A percentile compares a stretch with the other conserved stretches of the same genome.
Evolutionary conservation across 805 yeast species (phyloP).

Genomic region (Wickerhamomyces rabaulensis): DNA sequence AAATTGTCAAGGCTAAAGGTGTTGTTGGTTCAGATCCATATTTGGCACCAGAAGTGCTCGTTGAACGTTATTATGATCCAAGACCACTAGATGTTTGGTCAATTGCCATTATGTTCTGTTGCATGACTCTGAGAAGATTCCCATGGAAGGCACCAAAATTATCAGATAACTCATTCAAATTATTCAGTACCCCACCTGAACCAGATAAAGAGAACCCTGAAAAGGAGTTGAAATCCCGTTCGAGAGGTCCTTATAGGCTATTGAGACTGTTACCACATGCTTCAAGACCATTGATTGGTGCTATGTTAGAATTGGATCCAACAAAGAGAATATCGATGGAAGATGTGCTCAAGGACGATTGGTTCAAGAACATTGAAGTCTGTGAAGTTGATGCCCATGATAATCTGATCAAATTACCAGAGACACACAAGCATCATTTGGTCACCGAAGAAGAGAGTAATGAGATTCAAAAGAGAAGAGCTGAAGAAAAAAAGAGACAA

Average conservation of each 20-base stretch:
- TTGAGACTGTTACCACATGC: conserved; percentile 65
- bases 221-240: conserved; percentile 32
- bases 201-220: conserved; percentile 21
- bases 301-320: conserved; percentile 63
- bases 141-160: conserved; percentile 94
- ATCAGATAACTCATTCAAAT: conserved; percentile 67
- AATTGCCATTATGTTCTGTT: conserved; percentile 84
- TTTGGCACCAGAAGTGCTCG: conserved; percentile 85
- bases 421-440: conserved; percentile 59
- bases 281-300: conserved; percentile 53
- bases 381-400: conserved; percentile 37
- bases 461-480: conserved; percentile 32
- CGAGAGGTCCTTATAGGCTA: conserved; percentile 67
- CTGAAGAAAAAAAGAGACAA: conserved; percentile 24
- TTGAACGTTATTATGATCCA: conserved; percentile 63
- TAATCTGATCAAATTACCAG: conserved; percentile 21
- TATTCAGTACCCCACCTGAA: conserved; percentile 48
- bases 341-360: conserved; percentile 49
- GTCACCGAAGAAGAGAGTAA: conserved; percentile 60
- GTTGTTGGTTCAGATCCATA: conserved; percentile 96
- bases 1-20: conserved; percentile 67
- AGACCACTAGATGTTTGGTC: conserved; percentile 92
- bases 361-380: conserved; percentile 49
- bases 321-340: conserved; percentile 52
- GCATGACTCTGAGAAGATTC: conserved; percentile 80